Evolutionary conservation across 768 basidiomycete species (phyloP).

Genomic region (Lentinula detonsa): DNA sequence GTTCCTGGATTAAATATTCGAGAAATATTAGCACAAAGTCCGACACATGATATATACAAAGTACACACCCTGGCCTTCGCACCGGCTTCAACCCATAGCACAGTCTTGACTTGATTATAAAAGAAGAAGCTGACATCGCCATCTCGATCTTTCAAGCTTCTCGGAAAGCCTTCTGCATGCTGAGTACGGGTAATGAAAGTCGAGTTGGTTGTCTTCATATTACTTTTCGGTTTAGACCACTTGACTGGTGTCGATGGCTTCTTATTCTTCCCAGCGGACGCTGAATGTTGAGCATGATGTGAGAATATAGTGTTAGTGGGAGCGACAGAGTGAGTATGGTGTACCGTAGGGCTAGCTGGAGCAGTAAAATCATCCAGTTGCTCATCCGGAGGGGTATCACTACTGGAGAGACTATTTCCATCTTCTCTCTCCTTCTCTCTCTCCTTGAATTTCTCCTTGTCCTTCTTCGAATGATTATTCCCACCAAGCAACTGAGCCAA

Average conservation of each 20-base stretch:
- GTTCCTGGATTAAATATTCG: constrained; percentile 50
- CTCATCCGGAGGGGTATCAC: constrained; percentile 66
- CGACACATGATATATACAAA: neutral
- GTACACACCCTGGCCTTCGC: constrained; percentile 69
- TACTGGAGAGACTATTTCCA: constrained; percentile 75
- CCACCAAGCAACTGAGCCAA: constrained; percentile 66
- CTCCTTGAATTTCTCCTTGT: constrained; percentile 36
- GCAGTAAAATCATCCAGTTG: constrained; percentile 35
- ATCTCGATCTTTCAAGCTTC: constrained; percentile 66
- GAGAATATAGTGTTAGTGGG: constrained; percentile 55
- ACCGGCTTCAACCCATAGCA: constrained; percentile 85
- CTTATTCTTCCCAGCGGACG: constrained; percentile 52
- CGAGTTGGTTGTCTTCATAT: constrained; percentile 85
- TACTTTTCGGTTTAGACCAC: constrained; percentile 75
- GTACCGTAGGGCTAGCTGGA: constrained; percentile 27
- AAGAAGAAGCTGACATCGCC: constrained; percentile 86
- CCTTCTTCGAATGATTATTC: constrained; percentile 60
- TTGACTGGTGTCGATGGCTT: constrained; percentile 25
- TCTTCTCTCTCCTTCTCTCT: constrained; percentile 51
- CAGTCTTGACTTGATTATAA: constrained; percentile 81
- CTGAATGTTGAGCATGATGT: constrained; percentile 13
- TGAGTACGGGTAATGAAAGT: constrained; percentile 89
- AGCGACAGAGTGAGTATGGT: constrained; percentile 20
- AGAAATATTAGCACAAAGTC: constrained; percentile 8
- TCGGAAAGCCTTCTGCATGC: constrained; percentile 68